These are phyloP conservation scores for Erythrobasidium hasegawianum DNA, from an alignment of 1,284 basidiomycete genomes.

Conservation along the genomic window DNA sequence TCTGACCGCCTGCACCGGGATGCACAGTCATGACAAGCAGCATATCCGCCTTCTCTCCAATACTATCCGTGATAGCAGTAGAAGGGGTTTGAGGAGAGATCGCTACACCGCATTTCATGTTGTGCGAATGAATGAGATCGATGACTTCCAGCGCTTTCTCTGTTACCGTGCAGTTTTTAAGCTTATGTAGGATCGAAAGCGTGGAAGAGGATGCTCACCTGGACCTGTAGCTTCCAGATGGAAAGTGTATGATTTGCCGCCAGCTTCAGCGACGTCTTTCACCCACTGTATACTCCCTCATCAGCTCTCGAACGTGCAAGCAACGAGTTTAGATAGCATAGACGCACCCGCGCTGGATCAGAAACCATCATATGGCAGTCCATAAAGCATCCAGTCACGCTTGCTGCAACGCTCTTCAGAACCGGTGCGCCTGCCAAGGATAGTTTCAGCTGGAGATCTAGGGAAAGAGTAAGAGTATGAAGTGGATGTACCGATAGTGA, in stretches of 20 bases:
- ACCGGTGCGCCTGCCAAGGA: constrained; percentile 72
- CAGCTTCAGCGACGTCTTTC: constrained; percentile 88
- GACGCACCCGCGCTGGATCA: constrained; percentile 76
- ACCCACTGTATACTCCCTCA: constrained; percentile 73
- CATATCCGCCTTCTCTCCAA: constrained; percentile 79
- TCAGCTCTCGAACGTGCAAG: no score
- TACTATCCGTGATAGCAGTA: constrained; percentile 72
- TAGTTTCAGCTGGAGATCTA: neutral
- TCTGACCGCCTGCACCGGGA: constrained; percentile 92
- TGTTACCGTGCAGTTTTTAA: no score
- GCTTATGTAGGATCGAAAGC: neutral
- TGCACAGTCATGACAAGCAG: constrained; percentile 96
- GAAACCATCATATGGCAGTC: constrained; percentile 99
- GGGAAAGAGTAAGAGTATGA: neutral
- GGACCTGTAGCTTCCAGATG: constrained; percentile 81
- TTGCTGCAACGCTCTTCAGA: constrained; percentile 79
- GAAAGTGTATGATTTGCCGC: constrained; percentile 93
- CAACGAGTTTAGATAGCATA: no score
- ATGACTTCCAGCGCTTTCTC: constrained; percentile 72
- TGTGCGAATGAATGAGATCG: constrained; percentile 64
- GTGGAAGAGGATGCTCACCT: constrained; percentile 57
- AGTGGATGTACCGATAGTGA: constrained; percentile 72
- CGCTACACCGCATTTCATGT: constrained; percentile 88
- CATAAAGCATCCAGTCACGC: constrained; percentile 94
- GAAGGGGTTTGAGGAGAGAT: constrained; percentile 91